Evolutionary conservation across 352 stramenopile species (phyloP), one percentile per base, ranked within the genome.

Genomic region (Phytophthora boehmeriae): DNA sequence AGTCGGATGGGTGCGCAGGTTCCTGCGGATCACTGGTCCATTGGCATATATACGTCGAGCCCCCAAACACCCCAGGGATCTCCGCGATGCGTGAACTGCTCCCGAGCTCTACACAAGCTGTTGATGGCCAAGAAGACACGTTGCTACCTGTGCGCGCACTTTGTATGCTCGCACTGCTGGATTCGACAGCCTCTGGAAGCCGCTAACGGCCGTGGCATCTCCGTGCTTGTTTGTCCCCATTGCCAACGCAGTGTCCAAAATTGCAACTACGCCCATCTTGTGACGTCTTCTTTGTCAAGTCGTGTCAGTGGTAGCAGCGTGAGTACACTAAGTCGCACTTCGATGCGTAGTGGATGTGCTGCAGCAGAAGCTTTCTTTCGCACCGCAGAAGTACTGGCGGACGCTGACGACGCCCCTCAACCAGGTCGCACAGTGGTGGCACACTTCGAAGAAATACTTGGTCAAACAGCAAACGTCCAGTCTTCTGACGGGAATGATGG

Each of bases 21-120:
- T 17, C 49, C 50, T 52, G 59, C 54, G 23, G 54, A 67, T 19
- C 19, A 32, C 19, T 50, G 30, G 50, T 44, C 22, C 8, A 62
- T 53, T 23, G 43, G 25, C 34, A 45, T n/a, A 30, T 20, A n/a
- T n/a, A n/a, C 48, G 22, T 34, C 28, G 4, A 64, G 57, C 8
- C 32, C 38, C 4, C 8, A 27, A 0, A 1, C 22, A 6, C 34
- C 54, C 13, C 35, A 47, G 2, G 8, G 19, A 20, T 30, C 56
- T 2, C 53, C 66, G 6, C 70, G 63, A 43, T 92, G 83, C 25
- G 67, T 83, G 19, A 73, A 62, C 45, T 92, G 83, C 39, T 76
- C 68, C 6, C 75, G 70, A 32, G 64, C 57, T n/a, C 55, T 90
- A 11, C 43, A 66, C 47, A 43, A 48, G 14, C 22, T 73, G 13